phyloP scores from a whole-genome alignment of 2,329 filamentous ascomycete species.

The Arthroderma sp. region DNA sequence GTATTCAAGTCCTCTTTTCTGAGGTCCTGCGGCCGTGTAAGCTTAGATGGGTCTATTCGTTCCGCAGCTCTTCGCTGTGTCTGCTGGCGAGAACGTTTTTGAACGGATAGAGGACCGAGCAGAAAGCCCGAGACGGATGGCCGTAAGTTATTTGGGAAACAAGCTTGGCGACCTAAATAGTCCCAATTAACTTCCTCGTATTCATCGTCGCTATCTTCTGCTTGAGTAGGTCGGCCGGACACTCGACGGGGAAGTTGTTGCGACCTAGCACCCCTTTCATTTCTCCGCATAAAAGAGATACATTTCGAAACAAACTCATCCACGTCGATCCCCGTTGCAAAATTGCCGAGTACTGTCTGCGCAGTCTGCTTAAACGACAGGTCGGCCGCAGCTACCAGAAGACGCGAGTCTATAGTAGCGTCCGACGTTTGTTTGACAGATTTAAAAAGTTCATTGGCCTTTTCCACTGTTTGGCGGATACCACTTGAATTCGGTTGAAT shows the following conservation, averaged over 20 bases:
- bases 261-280: conserved; percentile 41
- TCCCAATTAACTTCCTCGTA: conserved; percentile 78
- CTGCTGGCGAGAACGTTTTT: conserved; percentile 64
- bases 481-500: conserved; percentile 52
- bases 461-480: conserved; percentile 51
- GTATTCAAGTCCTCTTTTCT: conserved; percentile 59
- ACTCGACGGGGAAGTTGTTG: conserved; percentile 9
- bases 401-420: conserved; percentile 77
- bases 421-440: conserved; percentile 78
- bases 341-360: conserved; percentile 58
- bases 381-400: conserved; percentile 69
- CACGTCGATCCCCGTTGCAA: conserved; percentile 64
- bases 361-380: conserved; percentile 65
- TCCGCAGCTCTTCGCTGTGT: conserved; percentile 60
- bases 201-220: conserved; percentile 52
- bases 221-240: conserved; percentile 30
- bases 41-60: conserved; percentile 54
- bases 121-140: conserved; percentile 73
- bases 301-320: conserved; percentile 88
- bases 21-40: conserved; percentile 62
- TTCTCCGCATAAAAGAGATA: conserved; percentile 71
- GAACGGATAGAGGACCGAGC: conserved; percentile 73
- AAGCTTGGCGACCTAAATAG: conserved; percentile 64
- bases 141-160: conserved; percentile 57
- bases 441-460: conserved; percentile 51